Conservation (phyloP, 352 stramenopile genomes). For the Phytophthora pistaciae region DNA sequence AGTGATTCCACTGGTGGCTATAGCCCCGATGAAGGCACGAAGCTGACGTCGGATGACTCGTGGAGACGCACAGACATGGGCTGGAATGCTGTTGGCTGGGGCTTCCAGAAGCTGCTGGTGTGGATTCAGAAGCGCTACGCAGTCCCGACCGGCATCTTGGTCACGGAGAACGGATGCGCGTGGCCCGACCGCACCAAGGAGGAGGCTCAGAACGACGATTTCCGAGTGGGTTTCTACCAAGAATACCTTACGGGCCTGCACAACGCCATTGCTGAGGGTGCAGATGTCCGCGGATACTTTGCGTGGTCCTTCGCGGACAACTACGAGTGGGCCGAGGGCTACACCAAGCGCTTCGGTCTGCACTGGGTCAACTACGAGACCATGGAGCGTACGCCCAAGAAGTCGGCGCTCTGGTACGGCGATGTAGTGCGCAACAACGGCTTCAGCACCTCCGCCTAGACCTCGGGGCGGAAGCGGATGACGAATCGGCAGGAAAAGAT, state of each 20-base stretch:
- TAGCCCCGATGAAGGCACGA: constrained; percentile 50
- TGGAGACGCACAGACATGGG: constrained; percentile 87
- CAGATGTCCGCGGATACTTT: constrained; percentile 89
- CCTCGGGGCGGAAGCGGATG: background rate
- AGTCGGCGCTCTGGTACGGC: constrained; percentile 67
- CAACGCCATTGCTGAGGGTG: constrained; percentile 49
- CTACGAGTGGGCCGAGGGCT: constrained; percentile 92
- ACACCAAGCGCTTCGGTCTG: constrained; percentile 69
- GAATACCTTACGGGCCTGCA: constrained; percentile 84
- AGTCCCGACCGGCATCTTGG: constrained; percentile 72
- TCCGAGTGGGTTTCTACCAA: constrained; percentile 82
- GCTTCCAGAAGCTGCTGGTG: constrained; percentile 88
- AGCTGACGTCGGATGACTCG: constrained; percentile 49
- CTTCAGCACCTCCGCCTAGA: constrained; percentile 19
- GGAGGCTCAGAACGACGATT: constrained; percentile 82
- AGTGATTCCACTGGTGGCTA: constrained; percentile 43
- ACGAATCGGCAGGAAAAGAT: too few species aligned
- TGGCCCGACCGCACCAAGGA: constrained; percentile 72
- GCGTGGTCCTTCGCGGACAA: constrained; percentile 94
- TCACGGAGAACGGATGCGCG: constrained; percentile 95
- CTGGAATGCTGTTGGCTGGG: constrained; percentile 81
- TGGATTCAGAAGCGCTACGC: constrained; percentile 92
- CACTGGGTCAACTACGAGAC: constrained; percentile 74
- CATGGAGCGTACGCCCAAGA: constrained; percentile 75
- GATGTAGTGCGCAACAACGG: constrained; percentile 58